Evolutionary conservation across 2,329 filamentous ascomycete genomes (phyloP).

Genomic region (Blastomyces gilchristii): DNA sequence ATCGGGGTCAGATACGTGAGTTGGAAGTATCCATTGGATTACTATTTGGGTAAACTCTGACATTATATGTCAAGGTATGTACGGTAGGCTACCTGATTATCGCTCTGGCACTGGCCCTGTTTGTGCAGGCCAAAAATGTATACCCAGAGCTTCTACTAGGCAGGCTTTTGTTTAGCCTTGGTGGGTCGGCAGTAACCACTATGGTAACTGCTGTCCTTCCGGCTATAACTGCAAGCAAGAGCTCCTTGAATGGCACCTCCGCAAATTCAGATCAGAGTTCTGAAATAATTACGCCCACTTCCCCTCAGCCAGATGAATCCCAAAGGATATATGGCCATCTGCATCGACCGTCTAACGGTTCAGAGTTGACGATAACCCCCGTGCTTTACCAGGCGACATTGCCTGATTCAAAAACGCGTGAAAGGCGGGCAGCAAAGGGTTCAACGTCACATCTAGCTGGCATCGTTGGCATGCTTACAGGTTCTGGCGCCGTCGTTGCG

Average conservation of each 20-base stretch:
- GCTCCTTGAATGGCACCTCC: conserved; percentile 18
- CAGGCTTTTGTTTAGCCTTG: conserved; percentile 76
- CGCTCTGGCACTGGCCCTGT: conserved; percentile 62
- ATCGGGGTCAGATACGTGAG: conserved; percentile 40
- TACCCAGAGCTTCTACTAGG: conserved; percentile 83
- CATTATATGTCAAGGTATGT: conserved; percentile 31
- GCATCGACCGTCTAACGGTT: conserved; percentile 44
- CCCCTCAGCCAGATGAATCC: background rate
- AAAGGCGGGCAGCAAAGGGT: conserved; percentile 13
- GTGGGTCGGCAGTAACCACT: conserved; percentile 85
- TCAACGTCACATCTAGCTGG: conserved; percentile 61
- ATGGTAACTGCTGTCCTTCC: conserved; percentile 97
- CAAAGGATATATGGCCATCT: conserved; percentile 14
- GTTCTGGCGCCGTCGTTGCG: conserved; percentile 80
- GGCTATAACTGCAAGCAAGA: conserved; percentile 42
- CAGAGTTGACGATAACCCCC: conserved; percentile 51
- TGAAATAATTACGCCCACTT: background rate
- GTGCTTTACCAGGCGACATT: conserved; percentile 30
- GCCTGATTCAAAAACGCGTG: conserved; percentile 8
- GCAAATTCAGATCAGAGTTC: conserved; percentile 16
- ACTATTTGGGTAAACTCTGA: conserved; percentile 9
- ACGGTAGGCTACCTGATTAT: conserved; percentile 75
- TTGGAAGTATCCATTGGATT: conserved; percentile 4
- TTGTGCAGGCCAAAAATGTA: conserved; percentile 77
- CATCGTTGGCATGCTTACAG: conserved; percentile 84